phyloP scores from a whole-genome alignment of 139 green algal genomes.

The Picochlorum costavermella region DNA sequence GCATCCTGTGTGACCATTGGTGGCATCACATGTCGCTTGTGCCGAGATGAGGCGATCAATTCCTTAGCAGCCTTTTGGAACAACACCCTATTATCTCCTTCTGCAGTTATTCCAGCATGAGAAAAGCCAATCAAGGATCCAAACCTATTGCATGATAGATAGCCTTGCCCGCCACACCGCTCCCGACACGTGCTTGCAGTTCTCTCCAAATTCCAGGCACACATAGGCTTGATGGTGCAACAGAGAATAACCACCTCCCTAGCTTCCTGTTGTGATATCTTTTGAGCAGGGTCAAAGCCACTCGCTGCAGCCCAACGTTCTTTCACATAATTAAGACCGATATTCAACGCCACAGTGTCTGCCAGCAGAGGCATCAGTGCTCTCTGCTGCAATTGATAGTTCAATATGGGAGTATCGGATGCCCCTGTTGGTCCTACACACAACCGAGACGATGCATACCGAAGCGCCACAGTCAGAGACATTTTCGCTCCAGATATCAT shows the following conservation, averaged over 20 bases:
- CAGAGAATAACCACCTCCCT: conserved; percentile 75
- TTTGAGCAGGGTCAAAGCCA: conserved; percentile 50
- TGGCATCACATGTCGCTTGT: conserved; percentile 5
- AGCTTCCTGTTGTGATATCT: conserved; percentile 31
- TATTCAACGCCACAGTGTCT: conserved; percentile 67
- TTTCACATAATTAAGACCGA: conserved; percentile 72
- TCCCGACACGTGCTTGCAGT: conserved; percentile 47
- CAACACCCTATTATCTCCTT: conserved; percentile 85
- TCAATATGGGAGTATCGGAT: conserved; percentile 79
- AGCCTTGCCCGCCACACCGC: conserved; percentile 62
- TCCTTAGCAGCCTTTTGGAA: conserved; percentile 72
- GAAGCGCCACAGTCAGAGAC: conserved; percentile 41
- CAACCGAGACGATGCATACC: conserved; percentile 70
- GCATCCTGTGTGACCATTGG: conserved; percentile 8
- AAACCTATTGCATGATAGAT: conserved; percentile 83
- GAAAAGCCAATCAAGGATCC: conserved; percentile 78
- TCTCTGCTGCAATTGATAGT: conserved; percentile 84
- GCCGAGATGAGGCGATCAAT: conserved; percentile 20
- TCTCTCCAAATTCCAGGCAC: conserved; percentile 70
- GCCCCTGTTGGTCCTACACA: conserved; percentile 68
- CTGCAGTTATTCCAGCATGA: conserved; percentile 84
- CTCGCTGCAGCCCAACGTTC: conserved; percentile 58
- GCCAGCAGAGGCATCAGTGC: conserved; percentile 81
- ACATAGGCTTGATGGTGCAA: conserved; percentile 92
- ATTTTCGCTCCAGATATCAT: conserved; percentile 73